Percentiles rank a stretch among this genome's conserved stretches.
phyloP scores from a whole-genome alignment of 129 eudicot species.

The Flaveria sonorensis region DNA sequence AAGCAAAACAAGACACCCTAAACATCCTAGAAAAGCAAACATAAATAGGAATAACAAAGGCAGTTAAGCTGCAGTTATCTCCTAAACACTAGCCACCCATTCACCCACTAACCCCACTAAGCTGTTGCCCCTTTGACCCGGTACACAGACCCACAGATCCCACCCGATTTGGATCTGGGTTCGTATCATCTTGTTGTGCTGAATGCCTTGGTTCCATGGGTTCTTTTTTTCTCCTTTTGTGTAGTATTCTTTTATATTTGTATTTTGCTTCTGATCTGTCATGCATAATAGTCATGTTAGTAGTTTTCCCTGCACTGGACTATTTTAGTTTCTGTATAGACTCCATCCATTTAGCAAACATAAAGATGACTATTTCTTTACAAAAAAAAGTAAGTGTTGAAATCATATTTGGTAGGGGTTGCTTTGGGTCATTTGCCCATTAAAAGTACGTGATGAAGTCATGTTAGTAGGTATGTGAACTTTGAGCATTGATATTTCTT shows the following conservation, averaged over 20 bases:
- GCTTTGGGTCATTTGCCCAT: not conserved
- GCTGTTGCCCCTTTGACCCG: no score
- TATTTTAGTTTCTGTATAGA: slow-evolving; percentile 3
- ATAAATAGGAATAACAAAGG: no score
- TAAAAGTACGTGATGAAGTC: not conserved
- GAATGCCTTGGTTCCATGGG: not conserved
- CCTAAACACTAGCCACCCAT: no score
- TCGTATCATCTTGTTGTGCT: not conserved
- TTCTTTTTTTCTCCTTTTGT: not conserved
- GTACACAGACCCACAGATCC: no score
- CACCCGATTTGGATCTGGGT: no score
- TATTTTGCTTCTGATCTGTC: slow-evolving; percentile 19
- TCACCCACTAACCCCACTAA: no score
- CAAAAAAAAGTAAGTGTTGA: not conserved
- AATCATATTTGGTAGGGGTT: not conserved
- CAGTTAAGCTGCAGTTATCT: no score
- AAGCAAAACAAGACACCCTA: no score
- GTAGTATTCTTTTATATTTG: slow-evolving; percentile 4
- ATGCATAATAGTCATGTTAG: not conserved
- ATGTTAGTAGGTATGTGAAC: not conserved
- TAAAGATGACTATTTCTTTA: slow-evolving; percentile 11
- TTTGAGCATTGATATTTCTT: not conserved
- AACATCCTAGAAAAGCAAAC: no score
- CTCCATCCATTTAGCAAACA: not conserved
- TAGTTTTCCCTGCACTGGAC: not conserved